These are phyloP conservation scores for Mucor mucedo DNA, from an alignment of 371 early-diverging fungal species.

Conservation along the genomic window DNA sequence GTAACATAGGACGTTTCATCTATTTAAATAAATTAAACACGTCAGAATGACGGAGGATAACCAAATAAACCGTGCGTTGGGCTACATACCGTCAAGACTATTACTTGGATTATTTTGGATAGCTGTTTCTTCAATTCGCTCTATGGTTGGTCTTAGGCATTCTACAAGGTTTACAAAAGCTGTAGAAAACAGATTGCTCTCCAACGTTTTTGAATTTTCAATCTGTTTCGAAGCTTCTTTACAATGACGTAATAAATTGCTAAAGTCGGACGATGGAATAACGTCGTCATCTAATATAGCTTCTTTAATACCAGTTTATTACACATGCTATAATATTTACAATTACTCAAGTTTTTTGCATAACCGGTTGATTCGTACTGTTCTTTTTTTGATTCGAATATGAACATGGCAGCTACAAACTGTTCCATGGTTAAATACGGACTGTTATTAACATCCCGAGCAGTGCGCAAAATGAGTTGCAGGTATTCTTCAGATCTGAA, in stretches of 20 bases:
- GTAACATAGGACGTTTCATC: background rate
- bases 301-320: background rate
- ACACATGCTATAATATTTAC: background rate
- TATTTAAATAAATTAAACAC: background rate
- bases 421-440: background rate
- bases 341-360: background rate
- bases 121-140: background rate
- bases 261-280: background rate
- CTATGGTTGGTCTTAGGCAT: background rate
- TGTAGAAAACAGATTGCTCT: background rate
- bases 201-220: background rate
- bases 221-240: background rate
- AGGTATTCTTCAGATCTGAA: no score
- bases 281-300: background rate
- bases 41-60: background rate
- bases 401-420: background rate
- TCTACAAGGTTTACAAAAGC: background rate
- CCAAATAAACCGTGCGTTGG: background rate
- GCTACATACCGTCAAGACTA: background rate
- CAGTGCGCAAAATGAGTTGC: background rate
- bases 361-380: background rate
- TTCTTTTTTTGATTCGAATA: background rate
- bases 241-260: background rate
- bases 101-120: background rate
- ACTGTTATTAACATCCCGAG: background rate